These are phyloP conservation scores for Peterozyma xylosa DNA, from an alignment of 805 yeast genomes.

Conservation along the genomic window DNA sequence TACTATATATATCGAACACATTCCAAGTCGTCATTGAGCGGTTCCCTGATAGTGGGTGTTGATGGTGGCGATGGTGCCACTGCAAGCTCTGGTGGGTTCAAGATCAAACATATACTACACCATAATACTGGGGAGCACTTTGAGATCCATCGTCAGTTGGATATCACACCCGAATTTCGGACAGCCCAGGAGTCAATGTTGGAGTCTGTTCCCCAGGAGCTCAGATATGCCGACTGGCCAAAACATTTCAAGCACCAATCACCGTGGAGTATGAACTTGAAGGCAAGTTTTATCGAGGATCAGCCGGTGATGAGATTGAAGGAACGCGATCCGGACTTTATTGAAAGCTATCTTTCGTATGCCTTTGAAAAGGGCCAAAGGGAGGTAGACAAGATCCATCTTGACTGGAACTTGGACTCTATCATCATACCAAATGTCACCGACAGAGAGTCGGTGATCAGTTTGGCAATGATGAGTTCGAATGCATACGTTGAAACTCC, in stretches of 20 bases:
- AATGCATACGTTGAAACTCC: conserved; percentile 86
- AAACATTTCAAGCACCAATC: conserved; percentile 1
- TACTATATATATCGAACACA: too few species aligned
- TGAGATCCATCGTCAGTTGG: conserved; percentile 39
- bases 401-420: conserved; percentile 62
- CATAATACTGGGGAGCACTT: conserved; percentile 44
- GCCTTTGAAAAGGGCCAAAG: conserved; percentile 37
- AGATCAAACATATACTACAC: conserved; percentile 54
- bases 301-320: conserved; percentile 27
- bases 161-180: conserved; percentile 36
- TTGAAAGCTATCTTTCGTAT: conserved; percentile 59
- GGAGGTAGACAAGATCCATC: conserved; percentile 26
- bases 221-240: not conserved
- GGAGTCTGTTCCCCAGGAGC: not conserved
- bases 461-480: conserved; percentile 79
- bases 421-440: conserved; percentile 65
- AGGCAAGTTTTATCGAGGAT: conserved; percentile 10
- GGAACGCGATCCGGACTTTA: conserved; percentile 47
- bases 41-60: too few species aligned
- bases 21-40: too few species aligned
- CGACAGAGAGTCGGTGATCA: conserved; percentile 65
- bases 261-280: conserved; percentile 16
- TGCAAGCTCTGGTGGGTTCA: conserved; percentile 12
- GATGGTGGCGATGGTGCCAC: too few species aligned
- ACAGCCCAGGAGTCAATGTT: not conserved